Conservation (phyloP, 2,329 filamentous ascomycete genomes). For the Epichloe aotearoae region DNA sequence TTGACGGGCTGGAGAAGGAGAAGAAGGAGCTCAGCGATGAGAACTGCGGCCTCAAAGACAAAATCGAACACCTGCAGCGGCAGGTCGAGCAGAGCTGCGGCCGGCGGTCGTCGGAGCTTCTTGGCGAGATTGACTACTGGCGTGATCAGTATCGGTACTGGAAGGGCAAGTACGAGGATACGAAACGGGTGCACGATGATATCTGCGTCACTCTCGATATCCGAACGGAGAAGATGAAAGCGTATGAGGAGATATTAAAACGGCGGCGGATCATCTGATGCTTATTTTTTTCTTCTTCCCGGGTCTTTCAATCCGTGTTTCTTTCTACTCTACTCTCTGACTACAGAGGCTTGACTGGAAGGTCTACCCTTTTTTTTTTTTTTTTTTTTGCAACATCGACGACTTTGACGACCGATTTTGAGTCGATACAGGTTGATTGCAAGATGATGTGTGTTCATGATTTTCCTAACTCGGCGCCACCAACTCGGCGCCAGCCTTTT, state of each 20-base stretch:
- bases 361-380: no score
- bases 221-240: constrained; percentile 19
- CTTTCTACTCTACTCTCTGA: background rate
- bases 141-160: constrained; percentile 19
- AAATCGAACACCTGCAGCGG: constrained; percentile 22
- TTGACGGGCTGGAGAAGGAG: constrained; percentile 22
- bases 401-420: no score
- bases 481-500: no score
- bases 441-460: no score
- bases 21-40: constrained; percentile 21
- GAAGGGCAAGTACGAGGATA: constrained; percentile 17
- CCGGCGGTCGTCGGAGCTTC: constrained; percentile 20
- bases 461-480: no score
- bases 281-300: background rate
- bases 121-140: constrained; percentile 22
- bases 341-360: no score
- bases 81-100: constrained; percentile 19
- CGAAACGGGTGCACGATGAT: constrained; percentile 16
- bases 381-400: no score
- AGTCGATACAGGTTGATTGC: no score
- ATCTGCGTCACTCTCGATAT: constrained; percentile 16
- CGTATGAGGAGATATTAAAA: constrained; percentile 22
- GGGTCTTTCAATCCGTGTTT: background rate
- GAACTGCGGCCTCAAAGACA: constrained; percentile 19
- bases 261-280: constrained; percentile 17